phyloP scores from a whole-genome alignment of 495 filamentous ascomycete genomes.

The Penicillium dipodomyicola region DNA sequence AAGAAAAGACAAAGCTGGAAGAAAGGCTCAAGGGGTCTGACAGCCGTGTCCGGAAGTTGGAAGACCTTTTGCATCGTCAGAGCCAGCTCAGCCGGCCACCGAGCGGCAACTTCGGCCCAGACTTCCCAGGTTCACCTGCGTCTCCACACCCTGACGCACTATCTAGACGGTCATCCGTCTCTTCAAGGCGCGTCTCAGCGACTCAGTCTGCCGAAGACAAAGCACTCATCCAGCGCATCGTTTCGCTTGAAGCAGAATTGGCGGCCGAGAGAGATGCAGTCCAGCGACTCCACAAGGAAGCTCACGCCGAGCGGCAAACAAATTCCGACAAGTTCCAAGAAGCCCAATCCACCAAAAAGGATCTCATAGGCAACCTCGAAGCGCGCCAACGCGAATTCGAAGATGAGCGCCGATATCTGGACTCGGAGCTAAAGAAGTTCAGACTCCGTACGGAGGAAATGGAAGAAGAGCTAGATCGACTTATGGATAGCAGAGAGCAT shows the following conservation, averaged over 20 bases:
- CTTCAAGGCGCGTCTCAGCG: slow-evolving; percentile 64
- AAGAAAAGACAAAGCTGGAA: slow-evolving; percentile 77
- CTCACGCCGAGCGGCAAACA: slow-evolving; percentile 63
- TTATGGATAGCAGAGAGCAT: slow-evolving; percentile 78
- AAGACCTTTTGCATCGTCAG: slow-evolving; percentile 90
- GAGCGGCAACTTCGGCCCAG: slow-evolving; percentile 61
- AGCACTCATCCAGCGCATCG: slow-evolving; percentile 62
- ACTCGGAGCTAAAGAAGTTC: slow-evolving; percentile 71
- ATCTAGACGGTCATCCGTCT: slow-evolving; percentile 62
- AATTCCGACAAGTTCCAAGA: slow-evolving; percentile 71
- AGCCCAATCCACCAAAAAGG: slow-evolving; percentile 85
- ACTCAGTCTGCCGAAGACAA: slow-evolving; percentile 66
- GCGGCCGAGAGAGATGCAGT: slow-evolving; percentile 59
- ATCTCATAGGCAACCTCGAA: slow-evolving; percentile 92
- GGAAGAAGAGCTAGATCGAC: slow-evolving; percentile 84
- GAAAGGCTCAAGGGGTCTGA: slow-evolving; percentile 82
- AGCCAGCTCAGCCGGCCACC: slow-evolving; percentile 68
- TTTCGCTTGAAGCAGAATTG: slow-evolving; percentile 81
- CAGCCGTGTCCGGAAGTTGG: slow-evolving; percentile 84
- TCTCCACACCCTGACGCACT: slow-evolving; percentile 55
- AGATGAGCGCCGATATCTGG: slow-evolving; percentile 74
- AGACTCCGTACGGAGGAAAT: slow-evolving; percentile 77
- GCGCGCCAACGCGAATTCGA: slow-evolving; percentile 85
- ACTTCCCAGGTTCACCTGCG: slow-evolving; percentile 47
- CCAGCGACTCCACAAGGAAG: slow-evolving; percentile 57